Base-by-base conservation (phyloP, 1,139 yeast species). In the Suhomyces bolitotheri region DNA sequence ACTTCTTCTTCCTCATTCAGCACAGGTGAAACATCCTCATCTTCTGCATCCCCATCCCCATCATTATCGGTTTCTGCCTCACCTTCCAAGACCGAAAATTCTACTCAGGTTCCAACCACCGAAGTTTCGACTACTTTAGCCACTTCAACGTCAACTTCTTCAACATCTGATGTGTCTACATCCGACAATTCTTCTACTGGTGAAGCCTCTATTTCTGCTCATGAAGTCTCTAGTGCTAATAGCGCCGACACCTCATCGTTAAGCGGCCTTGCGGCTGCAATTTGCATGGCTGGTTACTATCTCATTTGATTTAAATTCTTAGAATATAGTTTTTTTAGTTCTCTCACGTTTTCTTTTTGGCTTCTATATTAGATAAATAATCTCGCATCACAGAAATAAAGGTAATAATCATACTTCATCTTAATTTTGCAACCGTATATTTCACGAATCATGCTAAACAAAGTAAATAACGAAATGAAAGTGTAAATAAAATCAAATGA, bases 401-500 rank as follows among this genome's bases (percentile, higher is more conserved):
- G n/a, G n/a, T n/a, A n/a, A n/a, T n/a, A n/a, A n/a, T n/a, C n/a
- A n/a, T n/a, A n/a, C n/a, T 17, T 17, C 20, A 8, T 8, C 7
- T 17, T 17, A 17, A 7, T 17, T 6, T 6, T 17, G 6, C 20
- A 17, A 7, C 20, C 20, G 8, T 17, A 7, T 17, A 17, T 17
- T 17, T 17, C 8, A 17, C 6, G 20, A 13, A 25, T 31, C 13
- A 14, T 19, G 20, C 27, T 33, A 23, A 12, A 15, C 9, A 26
- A 25, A 13, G 16, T 25, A 16, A 10, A 12, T 13, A 13, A 12
- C 8, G 33, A 34, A 34, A 34, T 34, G 26, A 34, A 34, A 13
- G 23, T 16, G 28, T 16, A 21, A 14, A 17, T 15, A 11, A 13
- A 11, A 30, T 41, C 41, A 56, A 25, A 56, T 56, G 34, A 56